Conservation (phyloP, 73 alveolate genomes). For the Effrenium voratum region DNA sequence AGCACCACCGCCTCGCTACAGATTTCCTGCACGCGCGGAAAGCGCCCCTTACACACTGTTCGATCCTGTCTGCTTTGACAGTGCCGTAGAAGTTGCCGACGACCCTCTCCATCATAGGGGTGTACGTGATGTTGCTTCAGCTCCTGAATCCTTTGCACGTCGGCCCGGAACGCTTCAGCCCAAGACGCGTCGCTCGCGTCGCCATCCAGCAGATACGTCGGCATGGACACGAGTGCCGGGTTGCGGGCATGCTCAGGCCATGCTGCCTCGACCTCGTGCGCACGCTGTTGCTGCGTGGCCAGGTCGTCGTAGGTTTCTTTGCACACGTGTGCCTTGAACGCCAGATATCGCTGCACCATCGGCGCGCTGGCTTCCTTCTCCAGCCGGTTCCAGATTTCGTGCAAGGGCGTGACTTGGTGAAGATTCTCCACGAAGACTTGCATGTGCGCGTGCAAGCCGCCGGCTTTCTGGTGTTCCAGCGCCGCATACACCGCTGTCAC, state of each 20-base stretch:
- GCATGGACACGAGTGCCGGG: not conserved
- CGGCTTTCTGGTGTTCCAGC: not conserved
- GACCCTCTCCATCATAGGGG: not conserved
- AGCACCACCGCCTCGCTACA: not conserved
- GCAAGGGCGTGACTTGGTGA: not conserved
- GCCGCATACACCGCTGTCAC: not conserved
- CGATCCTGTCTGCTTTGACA: not conserved
- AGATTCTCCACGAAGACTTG: not conserved
- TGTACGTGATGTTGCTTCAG: slow-evolving; percentile 1
- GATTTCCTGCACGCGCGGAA: not conserved
- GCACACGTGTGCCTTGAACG: not conserved
- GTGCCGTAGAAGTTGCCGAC: not conserved
- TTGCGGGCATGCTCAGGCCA: not conserved
- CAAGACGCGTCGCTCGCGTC: not conserved
- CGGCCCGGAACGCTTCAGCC: not conserved
- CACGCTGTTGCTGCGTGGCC: not conserved
- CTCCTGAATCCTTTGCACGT: not conserved
- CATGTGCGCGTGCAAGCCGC: not conserved
- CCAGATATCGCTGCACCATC: not conserved
- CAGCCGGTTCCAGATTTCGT: not conserved
- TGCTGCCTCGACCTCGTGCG: not conserved
- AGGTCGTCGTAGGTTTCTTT: not conserved
- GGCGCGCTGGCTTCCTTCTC: not conserved
- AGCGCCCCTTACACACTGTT: not conserved
- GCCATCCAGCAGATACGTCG: not conserved